Evolutionary conservation across 768 basidiomycete genomes (phyloP).

Genomic region (Tylopilus sp.): DNA sequence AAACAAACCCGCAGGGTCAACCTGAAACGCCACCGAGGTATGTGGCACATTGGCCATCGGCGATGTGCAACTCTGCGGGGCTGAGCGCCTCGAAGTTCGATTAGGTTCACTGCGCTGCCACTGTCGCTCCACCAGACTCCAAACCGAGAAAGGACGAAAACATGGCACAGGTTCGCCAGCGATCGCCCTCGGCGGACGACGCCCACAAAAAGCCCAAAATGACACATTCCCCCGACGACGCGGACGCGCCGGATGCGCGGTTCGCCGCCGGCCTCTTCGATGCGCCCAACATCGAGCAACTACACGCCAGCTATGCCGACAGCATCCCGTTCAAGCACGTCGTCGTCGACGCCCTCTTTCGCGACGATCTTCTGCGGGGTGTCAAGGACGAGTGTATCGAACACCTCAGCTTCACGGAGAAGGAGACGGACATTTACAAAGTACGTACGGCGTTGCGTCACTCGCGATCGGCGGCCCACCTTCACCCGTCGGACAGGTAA

Average conservation of each 20-base stretch:
- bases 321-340: constrained; percentile 80
- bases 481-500: constrained; percentile 53
- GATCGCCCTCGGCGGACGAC: constrained; percentile 37
- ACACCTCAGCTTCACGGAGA: constrained; percentile 82
- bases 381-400: constrained; percentile 83
- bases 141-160: not conserved
- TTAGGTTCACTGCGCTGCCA: not conserved
- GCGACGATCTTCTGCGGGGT: constrained; percentile 72
- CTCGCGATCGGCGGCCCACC: not conserved
- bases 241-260: constrained; percentile 11
- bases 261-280: constrained; percentile 51
- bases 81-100: no score
- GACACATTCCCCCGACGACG: constrained; percentile 28
- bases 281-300: constrained; percentile 48
- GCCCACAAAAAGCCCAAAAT: constrained; percentile 38
- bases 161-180: constrained; percentile 48
- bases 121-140: not conserved
- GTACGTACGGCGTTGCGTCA: constrained; percentile 37
- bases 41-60: no score
- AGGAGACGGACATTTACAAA: constrained; percentile 99
- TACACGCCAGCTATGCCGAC: constrained; percentile 53
- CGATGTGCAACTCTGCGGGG: no score
- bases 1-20: no score
- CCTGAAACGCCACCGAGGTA: no score
- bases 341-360: constrained; percentile 76